Evolutionary conservation across 331 rosid genomes (phyloP).

Genomic region (Erythrophleum ivorense): DNA sequence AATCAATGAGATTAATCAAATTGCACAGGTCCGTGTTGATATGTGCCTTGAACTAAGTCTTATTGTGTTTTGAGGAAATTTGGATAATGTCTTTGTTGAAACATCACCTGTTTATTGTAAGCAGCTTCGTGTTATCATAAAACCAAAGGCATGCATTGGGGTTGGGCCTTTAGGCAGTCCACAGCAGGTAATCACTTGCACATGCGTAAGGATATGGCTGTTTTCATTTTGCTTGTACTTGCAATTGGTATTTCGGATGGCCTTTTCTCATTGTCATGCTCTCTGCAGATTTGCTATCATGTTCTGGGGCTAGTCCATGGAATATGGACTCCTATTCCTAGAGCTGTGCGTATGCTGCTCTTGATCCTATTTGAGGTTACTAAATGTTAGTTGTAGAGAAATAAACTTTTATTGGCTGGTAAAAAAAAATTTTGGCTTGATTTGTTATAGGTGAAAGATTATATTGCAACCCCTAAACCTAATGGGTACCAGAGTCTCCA

Average conservation of each 20-base stretch:
- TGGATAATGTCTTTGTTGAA: conserved; percentile 44
- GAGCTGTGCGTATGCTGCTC: conserved; percentile 75
- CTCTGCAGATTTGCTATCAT: conserved; percentile 94
- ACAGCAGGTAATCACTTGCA: conserved; percentile 71
- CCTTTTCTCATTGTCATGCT: conserved; percentile 41
- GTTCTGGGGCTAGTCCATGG: conserved; percentile 93
- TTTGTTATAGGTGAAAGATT: conserved; percentile 81
- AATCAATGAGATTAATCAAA: conserved; percentile 87
- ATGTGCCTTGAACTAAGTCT: conserved; percentile 27
- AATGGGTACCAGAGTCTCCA: conserved; percentile 99
- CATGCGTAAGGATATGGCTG: conserved; percentile 18
- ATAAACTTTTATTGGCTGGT: conserved; percentile 29
- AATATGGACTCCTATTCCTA: conserved; percentile 98
- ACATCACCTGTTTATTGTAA: neutral
- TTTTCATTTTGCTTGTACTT: conserved; percentile 34
- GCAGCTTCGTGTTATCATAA: conserved; percentile 90
- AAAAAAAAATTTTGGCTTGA: conserved; percentile 31
- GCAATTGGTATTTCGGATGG: conserved; percentile 14
- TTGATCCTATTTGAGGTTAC: conserved; percentile 43
- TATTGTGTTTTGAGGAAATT: conserved; percentile 34
- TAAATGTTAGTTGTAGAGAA: conserved; percentile 15
- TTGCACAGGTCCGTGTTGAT: conserved; percentile 80
- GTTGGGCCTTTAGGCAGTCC: conserved; percentile 88
- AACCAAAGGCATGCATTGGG: conserved; percentile 81
- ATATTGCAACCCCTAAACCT: conserved; percentile 97